These are phyloP conservation scores for Coemansia sp. DNA, from an alignment of 192 early-diverging fungal genomes.

Conservation along the genomic window DNA sequence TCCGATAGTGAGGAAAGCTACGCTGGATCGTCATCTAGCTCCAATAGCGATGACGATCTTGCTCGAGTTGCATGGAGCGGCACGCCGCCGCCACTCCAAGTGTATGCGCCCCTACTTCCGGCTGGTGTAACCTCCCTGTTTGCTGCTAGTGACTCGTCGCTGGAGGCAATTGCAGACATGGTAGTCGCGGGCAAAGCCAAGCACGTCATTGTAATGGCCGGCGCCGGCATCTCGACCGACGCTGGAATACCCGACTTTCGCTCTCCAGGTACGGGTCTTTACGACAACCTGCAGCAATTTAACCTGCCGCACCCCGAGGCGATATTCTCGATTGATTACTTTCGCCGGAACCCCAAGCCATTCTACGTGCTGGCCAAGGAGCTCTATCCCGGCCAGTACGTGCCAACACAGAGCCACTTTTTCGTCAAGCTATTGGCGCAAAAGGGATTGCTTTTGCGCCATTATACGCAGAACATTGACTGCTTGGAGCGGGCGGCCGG, in stretches of 20 bases:
- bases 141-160: slow-evolving; percentile 8
- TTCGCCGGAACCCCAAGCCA: slow-evolving; percentile 77
- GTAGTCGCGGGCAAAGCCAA: slow-evolving; percentile 24
- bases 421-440: slow-evolving; percentile 78
- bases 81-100: slow-evolving; percentile 6
- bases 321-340: slow-evolving; percentile 94
- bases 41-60: slow-evolving; percentile 8
- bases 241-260: slow-evolving; percentile 90
- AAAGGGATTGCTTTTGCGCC: slow-evolving; percentile 69
- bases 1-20: slow-evolving; percentile 9
- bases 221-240: slow-evolving; percentile 85
- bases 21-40: slow-evolving; percentile 17
- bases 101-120: slow-evolving; percentile 18
- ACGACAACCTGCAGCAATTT: slow-evolving; percentile 86
- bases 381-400: slow-evolving; percentile 77
- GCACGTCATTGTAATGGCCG: slow-evolving; percentile 82
- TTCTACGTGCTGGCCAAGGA: slow-evolving; percentile 91
- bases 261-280: slow-evolving; percentile 87
- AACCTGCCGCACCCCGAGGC: slow-evolving; percentile 91
- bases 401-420: slow-evolving; percentile 83
- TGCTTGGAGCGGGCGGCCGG: slow-evolving; percentile 87
- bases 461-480: slow-evolving; percentile 98
- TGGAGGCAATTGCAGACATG: slow-evolving; percentile 34
- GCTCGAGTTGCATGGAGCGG: neutral
- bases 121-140: slow-evolving; percentile 19